A percentile compares a stretch with the other conserved stretches of the same genome.
These are phyloP conservation scores for Coprinopsis sp. DNA, from an alignment of 768 basidiomycete genomes.

Conservation along the genomic window DNA sequence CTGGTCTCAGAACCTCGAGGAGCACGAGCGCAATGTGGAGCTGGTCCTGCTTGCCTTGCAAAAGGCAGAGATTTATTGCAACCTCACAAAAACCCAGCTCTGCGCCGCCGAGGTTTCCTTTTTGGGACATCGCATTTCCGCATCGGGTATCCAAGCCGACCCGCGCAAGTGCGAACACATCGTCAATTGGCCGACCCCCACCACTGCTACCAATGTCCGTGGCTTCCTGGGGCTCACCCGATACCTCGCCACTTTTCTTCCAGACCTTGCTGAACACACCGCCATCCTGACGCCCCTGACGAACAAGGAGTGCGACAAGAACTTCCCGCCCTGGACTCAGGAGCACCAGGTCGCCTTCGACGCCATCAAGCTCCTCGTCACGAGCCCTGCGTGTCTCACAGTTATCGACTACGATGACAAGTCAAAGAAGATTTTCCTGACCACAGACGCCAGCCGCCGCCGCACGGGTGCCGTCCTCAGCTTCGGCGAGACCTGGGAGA, in stretches of 20 bases:
- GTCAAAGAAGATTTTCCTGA: constrained; percentile 27
- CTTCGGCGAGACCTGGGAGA: constrained; percentile 28
- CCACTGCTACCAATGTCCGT: constrained; percentile 2
- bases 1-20: constrained; percentile 17
- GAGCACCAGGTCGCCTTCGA: constrained; percentile 19
- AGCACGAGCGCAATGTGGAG: constrained; percentile 10
- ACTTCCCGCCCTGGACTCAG: constrained; percentile 8
- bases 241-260: constrained; percentile 11
- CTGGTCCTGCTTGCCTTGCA: constrained; percentile 11
- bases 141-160: constrained; percentile 23
- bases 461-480: constrained; percentile 26
- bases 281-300: background rate
- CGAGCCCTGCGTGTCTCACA: constrained; percentile 9
- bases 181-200: constrained; percentile 21
- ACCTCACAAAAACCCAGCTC: constrained; percentile 14
- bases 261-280: constrained; percentile 8
- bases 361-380: constrained; percentile 12
- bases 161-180: constrained; percentile 19
- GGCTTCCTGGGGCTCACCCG: constrained; percentile 10
- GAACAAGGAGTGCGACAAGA: background rate
- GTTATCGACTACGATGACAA: constrained; percentile 12
- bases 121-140: constrained; percentile 31
- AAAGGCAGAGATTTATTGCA: constrained; percentile 6
- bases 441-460: constrained; percentile 25
- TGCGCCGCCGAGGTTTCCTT: constrained; percentile 23